These are phyloP conservation scores for Candida ipomoeae DNA, from an alignment of 805 yeast species.

Conservation along the genomic window DNA sequence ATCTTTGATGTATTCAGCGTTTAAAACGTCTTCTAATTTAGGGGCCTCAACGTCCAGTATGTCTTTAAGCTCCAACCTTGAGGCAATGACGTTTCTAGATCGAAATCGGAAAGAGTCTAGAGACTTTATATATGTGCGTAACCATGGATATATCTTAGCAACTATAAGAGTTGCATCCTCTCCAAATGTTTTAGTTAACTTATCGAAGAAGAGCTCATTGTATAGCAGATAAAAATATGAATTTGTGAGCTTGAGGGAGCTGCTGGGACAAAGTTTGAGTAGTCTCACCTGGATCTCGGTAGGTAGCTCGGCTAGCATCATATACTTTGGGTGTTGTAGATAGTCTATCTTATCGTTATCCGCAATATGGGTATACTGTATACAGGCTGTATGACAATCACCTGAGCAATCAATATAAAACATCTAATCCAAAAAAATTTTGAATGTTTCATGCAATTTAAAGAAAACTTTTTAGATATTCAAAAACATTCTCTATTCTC, in stretches of 20 bases:
- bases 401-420: not conserved
- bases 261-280: slow-evolving; percentile 28
- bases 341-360: slow-evolving; percentile 3
- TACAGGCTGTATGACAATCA: not conserved
- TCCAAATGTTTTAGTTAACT: slow-evolving; percentile 35
- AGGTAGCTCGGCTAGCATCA: slow-evolving; percentile 30
- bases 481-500: too few species aligned
- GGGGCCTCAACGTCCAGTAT: slow-evolving; percentile 6
- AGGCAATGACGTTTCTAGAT: slow-evolving; percentile 26
- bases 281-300: slow-evolving; percentile 40
- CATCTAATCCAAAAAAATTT: not conserved
- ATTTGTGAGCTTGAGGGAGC: slow-evolving; percentile 31
- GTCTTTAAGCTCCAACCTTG: slow-evolving; percentile 25
- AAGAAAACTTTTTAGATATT: not conserved
- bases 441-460: not conserved
- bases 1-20: slow-evolving; percentile 36
- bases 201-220: slow-evolving; percentile 46
- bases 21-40: not conserved
- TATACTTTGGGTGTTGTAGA: not conserved
- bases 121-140: slow-evolving; percentile 34
- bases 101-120: slow-evolving; percentile 32
- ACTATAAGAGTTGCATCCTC: slow-evolving; percentile 29
- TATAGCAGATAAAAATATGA: slow-evolving; percentile 46
- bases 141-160: slow-evolving; percentile 36
- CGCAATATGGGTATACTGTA: not conserved